Percentiles rank a stretch among this genome's conserved stretches.
Evolutionary conservation across 805 yeast species (phyloP).

Genomic region (Candida odintsovae): DNA sequence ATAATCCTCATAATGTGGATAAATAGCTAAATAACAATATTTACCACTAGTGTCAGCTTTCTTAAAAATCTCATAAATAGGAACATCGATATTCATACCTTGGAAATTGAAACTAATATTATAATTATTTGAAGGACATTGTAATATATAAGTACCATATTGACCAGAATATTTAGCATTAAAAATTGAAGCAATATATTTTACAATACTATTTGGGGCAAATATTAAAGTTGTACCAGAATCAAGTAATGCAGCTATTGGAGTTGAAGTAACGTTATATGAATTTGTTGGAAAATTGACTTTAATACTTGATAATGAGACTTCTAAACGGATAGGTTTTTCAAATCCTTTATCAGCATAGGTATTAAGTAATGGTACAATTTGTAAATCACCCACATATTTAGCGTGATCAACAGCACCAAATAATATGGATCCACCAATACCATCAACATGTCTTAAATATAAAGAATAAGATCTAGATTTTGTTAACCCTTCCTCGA

Average conservation of each 20-base stretch:
- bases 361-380: constrained; percentile 40
- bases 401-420: constrained; percentile 69
- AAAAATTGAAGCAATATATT: constrained; percentile 30
- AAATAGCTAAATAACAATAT: constrained; percentile 41
- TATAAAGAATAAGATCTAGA: constrained; percentile 57
- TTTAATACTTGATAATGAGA: constrained; percentile 33
- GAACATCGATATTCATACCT: constrained; percentile 47
- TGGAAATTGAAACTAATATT: constrained; percentile 39
- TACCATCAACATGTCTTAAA: constrained; percentile 38
- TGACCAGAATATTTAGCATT: constrained; percentile 41
- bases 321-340: constrained; percentile 40
- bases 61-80: constrained; percentile 27
- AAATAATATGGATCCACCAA: constrained; percentile 53
- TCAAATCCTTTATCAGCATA: constrained; percentile 20
- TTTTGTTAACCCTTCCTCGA: constrained; percentile 48
- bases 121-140: constrained; percentile 29
- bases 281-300: constrained; percentile 41
- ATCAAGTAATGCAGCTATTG: constrained; percentile 36
- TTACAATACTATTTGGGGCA: constrained; percentile 34
- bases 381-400: constrained; percentile 43
- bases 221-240: constrained; percentile 40
- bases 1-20: constrained; percentile 31
- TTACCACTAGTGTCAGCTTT: constrained; percentile 13
- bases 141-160: constrained; percentile 39
- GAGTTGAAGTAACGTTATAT: constrained; percentile 69